These are phyloP conservation scores for Cyclotella baltica DNA, from an alignment of 108 stramenopile genomes.

Conservation along the genomic window DNA sequence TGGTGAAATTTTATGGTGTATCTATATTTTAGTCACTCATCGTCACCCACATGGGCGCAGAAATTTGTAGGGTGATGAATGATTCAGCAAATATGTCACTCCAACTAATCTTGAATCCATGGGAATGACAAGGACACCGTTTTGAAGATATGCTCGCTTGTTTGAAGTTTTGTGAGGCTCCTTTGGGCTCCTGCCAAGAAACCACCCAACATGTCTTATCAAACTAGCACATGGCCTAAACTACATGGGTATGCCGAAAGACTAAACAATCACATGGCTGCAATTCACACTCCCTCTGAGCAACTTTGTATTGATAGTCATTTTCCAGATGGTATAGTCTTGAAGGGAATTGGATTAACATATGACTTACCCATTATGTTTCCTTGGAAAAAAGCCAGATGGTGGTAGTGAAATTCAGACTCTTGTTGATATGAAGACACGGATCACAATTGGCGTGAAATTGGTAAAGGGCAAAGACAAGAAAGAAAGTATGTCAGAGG, in stretches of 20 bases:
- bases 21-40: too few species aligned
- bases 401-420: slow-evolving; percentile 37
- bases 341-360: slow-evolving; percentile 19
- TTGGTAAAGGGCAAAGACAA: slow-evolving; percentile 13
- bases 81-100: too few species aligned
- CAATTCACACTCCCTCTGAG: slow-evolving; percentile 6
- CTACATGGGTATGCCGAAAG: background rate
- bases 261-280: background rate
- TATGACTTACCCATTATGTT: slow-evolving; percentile 18
- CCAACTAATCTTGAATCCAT: too few species aligned
- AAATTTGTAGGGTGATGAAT: too few species aligned
- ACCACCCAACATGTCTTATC: too few species aligned
- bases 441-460: slow-evolving; percentile 22
- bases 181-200: too few species aligned
- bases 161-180: too few species aligned
- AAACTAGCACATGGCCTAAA: too few species aligned
- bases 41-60: too few species aligned
- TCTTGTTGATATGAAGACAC: background rate
- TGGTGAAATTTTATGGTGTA: too few species aligned
- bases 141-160: too few species aligned
- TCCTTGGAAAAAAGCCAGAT: slow-evolving; percentile 38
- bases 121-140: too few species aligned
- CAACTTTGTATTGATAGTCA: slow-evolving; percentile 11
- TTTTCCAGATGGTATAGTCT: slow-evolving; percentile 23
- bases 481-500: background rate